Base-by-base conservation (phyloP, 2,329 filamentous ascomycete genomes). In the Tolypocladium pustulatum region DNA sequence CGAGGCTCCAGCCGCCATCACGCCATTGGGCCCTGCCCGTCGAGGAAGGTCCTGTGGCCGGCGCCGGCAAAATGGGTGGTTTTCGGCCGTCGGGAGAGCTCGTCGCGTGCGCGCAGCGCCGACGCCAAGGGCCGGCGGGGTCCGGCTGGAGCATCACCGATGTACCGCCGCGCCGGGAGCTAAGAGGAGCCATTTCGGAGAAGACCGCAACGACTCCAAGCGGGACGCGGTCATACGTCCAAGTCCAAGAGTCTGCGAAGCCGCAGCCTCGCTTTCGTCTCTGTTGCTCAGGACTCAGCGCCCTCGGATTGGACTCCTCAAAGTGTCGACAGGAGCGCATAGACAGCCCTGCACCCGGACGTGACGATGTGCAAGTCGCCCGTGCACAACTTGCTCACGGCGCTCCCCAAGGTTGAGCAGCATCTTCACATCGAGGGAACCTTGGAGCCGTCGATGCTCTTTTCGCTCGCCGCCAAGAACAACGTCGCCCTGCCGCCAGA, bases 371-470 rank as follows among this genome's bases (percentile, higher is more conserved):
- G 83, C 71, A 75, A 81, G 65, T 67, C 68, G 15, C 58, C 60
- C 15, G 62, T 71, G 53, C 83, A 85, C 72, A 70, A 76, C 49
- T 84, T 90, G 69, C 78, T 91, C 41, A 72, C 75, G 56, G 79
- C 79, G 37, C 80, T 92, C 36, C 89, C 89, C 62, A 92, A 92
- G 76, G 89, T 86, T 73, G 89, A 93, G 71, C 89, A 91, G 68
- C 89, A 92, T 73, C 81, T 92, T 57, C 89, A 93, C 69, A 79
- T 93, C 38, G 89, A 92, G 72, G 89, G 89, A 58, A 86, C 87
- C 15, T 79, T 93, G 41, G 84, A 85, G 46, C 87, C 89, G 1
- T 74, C 79, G 58, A 77, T 91, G 43, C 82, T 91, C 61, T 92
- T 91, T 75, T 67, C 76, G 36, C 82, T 93, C 6, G 86, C 89